Percentiles rank a stretch among this genome's conserved stretches.
phyloP scores from a whole-genome alignment of 768 basidiomycete species.

The Tylopilus cervinicoccineus region DNA sequence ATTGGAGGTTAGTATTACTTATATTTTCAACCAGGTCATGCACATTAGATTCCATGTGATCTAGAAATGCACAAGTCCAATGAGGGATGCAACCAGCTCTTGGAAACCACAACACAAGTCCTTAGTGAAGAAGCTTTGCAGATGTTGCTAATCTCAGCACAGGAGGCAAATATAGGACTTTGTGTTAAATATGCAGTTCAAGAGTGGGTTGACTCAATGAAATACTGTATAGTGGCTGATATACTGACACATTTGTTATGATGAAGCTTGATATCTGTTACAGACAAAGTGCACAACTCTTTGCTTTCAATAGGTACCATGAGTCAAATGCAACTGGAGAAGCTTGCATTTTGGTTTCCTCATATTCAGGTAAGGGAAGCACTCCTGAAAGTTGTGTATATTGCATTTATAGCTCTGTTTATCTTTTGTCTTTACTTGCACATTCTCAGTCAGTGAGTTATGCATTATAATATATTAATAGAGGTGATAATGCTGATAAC shows the following conservation, averaged over 20 bases:
- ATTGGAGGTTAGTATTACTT: not conserved
- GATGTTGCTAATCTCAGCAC: constrained; percentile 6
- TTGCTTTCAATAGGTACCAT: not conserved
- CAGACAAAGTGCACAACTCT: not conserved
- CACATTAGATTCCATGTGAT: no score
- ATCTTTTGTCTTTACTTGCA: not conserved
- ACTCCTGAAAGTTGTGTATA: not conserved
- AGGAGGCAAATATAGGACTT: constrained; percentile 3
- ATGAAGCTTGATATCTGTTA: not conserved
- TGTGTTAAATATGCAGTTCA: constrained; percentile 6
- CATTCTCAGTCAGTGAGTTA: no score
- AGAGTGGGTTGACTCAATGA: not conserved
- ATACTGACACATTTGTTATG: not conserved
- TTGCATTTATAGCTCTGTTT: no score
- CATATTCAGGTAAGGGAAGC: not conserved
- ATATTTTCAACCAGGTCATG: accelerated
- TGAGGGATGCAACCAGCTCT: not conserved
- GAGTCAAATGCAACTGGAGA: not conserved
- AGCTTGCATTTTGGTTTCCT: constrained; percentile 7
- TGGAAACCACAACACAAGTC: not conserved
- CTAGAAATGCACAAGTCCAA: not conserved
- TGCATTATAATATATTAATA: not conserved
- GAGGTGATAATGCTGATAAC: not conserved
- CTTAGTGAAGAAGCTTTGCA: not conserved
- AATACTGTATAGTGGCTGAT: not conserved